Percentiles rank a stretch among this genome's conserved stretches.
Conservation (phyloP, 768 basidiomycete species). For the Pleurotus citrinopileatus region DNA sequence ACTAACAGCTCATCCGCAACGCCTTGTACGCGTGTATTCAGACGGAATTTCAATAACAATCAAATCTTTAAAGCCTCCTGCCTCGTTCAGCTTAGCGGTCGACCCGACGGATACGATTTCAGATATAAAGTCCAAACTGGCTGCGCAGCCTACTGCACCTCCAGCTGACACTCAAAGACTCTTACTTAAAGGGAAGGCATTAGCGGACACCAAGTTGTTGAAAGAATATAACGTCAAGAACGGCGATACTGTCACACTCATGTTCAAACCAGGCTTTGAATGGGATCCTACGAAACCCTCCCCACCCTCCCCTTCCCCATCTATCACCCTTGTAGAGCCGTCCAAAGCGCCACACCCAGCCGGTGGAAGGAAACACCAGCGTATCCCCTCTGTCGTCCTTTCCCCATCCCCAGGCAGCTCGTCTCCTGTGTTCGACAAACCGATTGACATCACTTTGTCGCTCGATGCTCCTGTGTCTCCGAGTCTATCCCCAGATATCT, state of each 20-base stretch:
- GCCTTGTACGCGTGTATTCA: conserved; percentile 14
- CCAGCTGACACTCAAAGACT: conserved; percentile 80
- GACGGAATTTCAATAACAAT: conserved; percentile 69
- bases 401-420: conserved; percentile 69
- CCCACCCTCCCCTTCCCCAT: conserved; percentile 16
- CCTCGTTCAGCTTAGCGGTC: conserved; percentile 68
- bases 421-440: conserved; percentile 34
- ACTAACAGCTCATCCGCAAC: conserved; percentile 2
- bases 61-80: conserved; percentile 89
- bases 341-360: conserved; percentile 19
- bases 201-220: conserved; percentile 84
- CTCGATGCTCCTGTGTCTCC: conserved; percentile 51
- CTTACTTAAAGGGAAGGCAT: conserved; percentile 90
- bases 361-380: conserved; percentile 46
- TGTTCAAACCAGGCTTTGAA: conserved; percentile 75
- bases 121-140: conserved; percentile 75
- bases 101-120: conserved; percentile 82
- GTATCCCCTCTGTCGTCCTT: conserved; percentile 76
- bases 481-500: conserved; percentile 43
- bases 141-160: conserved; percentile 65
- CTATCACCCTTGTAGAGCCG: conserved; percentile 25
- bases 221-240: conserved; percentile 86
- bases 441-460: conserved; percentile 63
- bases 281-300: conserved; percentile 53
- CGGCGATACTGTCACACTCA: conserved; percentile 81